Base-by-base conservation (phyloP, 805 yeast species). In the Cyberlindnera mycetangii region DNA sequence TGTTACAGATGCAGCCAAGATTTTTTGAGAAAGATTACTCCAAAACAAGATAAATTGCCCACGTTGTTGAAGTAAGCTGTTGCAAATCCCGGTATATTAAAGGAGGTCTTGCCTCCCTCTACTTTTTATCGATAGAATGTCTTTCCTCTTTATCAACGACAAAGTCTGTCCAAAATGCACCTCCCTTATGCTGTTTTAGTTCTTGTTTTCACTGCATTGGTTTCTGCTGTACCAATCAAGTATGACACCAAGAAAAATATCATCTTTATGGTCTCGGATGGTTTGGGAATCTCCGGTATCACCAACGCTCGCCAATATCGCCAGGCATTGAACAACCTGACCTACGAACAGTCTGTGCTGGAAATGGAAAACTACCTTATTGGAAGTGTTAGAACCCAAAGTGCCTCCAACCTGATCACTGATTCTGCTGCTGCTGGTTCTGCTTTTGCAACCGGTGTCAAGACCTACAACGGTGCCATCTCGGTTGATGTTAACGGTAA, bases 361-460 rank as follows among this genome's bases (percentile, higher is more conserved):
- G 64, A 67, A 22, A 58, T 89, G 28, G 97, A 89, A 64, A 67
- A 75, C 48, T 76, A 81, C 60, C 66, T 89, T 39, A 72, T 89
- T 40, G 97, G 97, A 32, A 73, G 84, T 30, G 85, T 93, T n/a
- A 75, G 97, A 56, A 89, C 97, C 2, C 74, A 88, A 49, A 85
- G 96, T 18, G 75, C 79, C 22, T 72, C 76, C 48, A 82, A 90
- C 4, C 70, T 85, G 60, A 78, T 89, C 49, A 89, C 97, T 0
- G 97, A 89, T 62, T 86, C 95, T 25, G 97, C 97, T 14, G 97
- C 97, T 5, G 97, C 96, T 11, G 97, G 96, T 15, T 87, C 96
- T 7, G 96, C 95, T 2, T 88, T 89, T 55, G 74, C 95, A 2
- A 85, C 95, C 60, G 92, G 81, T 15, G 61, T 78, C 54, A 89